phyloP scores from a whole-genome alignment of 345 rosid genomes.

The Turnera subulata region DNA sequence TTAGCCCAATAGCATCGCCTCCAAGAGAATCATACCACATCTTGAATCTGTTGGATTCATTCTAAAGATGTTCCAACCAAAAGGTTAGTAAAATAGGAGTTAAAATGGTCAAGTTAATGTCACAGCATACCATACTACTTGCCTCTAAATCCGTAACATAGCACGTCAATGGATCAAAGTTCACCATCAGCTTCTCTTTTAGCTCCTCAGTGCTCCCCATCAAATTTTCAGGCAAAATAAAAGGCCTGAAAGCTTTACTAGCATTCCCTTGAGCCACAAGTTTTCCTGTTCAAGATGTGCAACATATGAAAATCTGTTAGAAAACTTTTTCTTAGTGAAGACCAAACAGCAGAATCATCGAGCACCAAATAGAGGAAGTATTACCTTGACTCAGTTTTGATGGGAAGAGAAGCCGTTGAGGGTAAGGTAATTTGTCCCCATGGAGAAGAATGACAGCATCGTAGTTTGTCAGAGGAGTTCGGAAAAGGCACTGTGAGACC shows the following conservation, averaged over 20 bases:
- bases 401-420: slow-evolving; percentile 69
- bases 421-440: slow-evolving; percentile 63
- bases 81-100: slow-evolving; percentile 8
- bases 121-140: slow-evolving; percentile 20
- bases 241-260: slow-evolving; percentile 57
- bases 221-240: slow-evolving; percentile 49
- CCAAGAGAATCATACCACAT: slow-evolving; percentile 85
- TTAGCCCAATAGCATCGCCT: slow-evolving; percentile 78
- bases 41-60: slow-evolving; percentile 55
- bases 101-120: background rate
- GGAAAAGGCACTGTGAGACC: slow-evolving; percentile 68
- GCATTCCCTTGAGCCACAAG: slow-evolving; percentile 65
- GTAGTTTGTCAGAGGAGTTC: slow-evolving; percentile 83
- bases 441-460: slow-evolving; percentile 90
- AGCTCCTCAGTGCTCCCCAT: slow-evolving; percentile 51
- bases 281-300: slow-evolving; percentile 45
- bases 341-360: background rate
- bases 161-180: slow-evolving; percentile 71
- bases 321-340: background rate
- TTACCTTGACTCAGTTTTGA: slow-evolving; percentile 70
- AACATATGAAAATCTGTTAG: background rate
- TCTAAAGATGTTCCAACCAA: slow-evolving; percentile 32
- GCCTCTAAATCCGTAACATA: slow-evolving; percentile 68
- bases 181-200: slow-evolving; percentile 55
- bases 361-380: background rate